phyloP scores from a whole-genome alignment of 2,329 filamentous ascomycete genomes.

The Alternaria tenuissima region DNA sequence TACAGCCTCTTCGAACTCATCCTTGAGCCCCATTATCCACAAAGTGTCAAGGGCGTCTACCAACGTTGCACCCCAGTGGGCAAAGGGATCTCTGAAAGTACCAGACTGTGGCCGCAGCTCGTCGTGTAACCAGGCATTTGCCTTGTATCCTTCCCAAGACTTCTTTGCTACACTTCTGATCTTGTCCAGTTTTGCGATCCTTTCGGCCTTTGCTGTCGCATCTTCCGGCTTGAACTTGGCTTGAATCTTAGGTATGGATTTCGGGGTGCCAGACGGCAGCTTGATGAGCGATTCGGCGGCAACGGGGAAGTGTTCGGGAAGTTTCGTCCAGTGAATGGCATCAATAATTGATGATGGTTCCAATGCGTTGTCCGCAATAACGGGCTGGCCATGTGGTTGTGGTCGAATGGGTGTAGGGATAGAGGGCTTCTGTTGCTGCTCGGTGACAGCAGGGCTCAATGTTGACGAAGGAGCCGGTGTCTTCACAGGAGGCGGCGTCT shows the following conservation, averaged over 20 bases:
- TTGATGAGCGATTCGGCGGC: conserved; percentile 73
- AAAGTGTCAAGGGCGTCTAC: conserved; percentile 79
- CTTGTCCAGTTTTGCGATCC: conserved; percentile 68
- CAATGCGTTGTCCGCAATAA: conserved; percentile 31
- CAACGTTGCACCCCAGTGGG: conserved; percentile 87
- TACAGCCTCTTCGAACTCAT: conserved; percentile 72
- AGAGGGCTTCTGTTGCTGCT: conserved; percentile 25
- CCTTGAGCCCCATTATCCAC: conserved; percentile 74
- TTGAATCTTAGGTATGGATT: conserved; percentile 79
- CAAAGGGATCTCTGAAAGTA: conserved; percentile 79
- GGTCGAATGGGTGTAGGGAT: conserved; percentile 25
- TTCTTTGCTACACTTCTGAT: conserved; percentile 79
- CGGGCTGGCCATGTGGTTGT: conserved; percentile 23
- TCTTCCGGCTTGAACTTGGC: conserved; percentile 73
- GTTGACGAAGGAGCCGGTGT: conserved; percentile 19
- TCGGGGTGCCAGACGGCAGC: conserved; percentile 76
- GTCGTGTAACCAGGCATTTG: conserved; percentile 84
- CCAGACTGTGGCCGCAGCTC: conserved; percentile 80
- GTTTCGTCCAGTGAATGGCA: conserved; percentile 75
- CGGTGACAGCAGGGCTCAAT: conserved; percentile 19
- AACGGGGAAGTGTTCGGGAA: conserved; percentile 80
- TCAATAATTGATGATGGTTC: conserved; percentile 28
- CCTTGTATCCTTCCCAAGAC: conserved; percentile 83
- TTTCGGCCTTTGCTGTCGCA: conserved; percentile 57
- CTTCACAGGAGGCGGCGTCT: conserved; percentile 44